These are phyloP conservation scores for Termitomyces sp. DNA, from an alignment of 768 basidiomycete genomes.

Conservation along the genomic window DNA sequence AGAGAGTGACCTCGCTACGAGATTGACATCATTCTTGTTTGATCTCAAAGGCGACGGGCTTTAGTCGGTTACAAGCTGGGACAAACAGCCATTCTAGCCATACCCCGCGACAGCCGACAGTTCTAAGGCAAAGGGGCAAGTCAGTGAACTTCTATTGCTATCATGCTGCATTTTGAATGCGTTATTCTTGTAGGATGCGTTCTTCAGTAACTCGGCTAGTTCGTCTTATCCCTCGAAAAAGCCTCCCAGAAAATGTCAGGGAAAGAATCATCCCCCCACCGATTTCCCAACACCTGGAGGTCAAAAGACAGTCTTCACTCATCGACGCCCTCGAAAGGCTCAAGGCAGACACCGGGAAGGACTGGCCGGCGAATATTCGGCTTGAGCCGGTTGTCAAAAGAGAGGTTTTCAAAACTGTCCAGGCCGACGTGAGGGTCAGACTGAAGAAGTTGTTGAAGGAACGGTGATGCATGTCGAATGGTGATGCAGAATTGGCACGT, in stretches of 20 bases:
- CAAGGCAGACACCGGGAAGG: constrained; percentile 26
- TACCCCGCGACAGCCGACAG: not conserved
- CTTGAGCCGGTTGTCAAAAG: constrained; percentile 40
- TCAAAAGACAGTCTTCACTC: constrained; percentile 25
- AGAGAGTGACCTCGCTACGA: not conserved
- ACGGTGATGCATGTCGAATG: constrained; percentile 19
- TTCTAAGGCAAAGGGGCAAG: not conserved
- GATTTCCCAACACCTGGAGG: constrained; percentile 28
- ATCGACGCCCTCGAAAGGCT: constrained; percentile 32
- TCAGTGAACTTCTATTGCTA: not conserved
- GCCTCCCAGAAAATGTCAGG: constrained; percentile 21
- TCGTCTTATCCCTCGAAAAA: constrained; percentile 30
- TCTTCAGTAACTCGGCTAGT: constrained; percentile 29
- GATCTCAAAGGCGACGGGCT: not conserved
- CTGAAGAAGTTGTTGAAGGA: constrained; percentile 41
- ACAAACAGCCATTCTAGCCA: not conserved
- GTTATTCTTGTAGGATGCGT: constrained; percentile 24
- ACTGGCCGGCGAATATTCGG: constrained; percentile 42
- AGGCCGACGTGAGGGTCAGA: constrained; percentile 29
- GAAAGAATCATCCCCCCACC: constrained; percentile 28
- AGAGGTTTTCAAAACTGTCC: constrained; percentile 31
- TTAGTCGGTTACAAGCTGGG: not conserved
- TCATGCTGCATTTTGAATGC: not conserved
- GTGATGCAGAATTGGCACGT: not conserved
- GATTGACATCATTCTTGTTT: constrained; percentile 1